These are phyloP conservation scores for Podospora conica DNA, from an alignment of 495 filamentous ascomycete species.

Conservation along the genomic window DNA sequence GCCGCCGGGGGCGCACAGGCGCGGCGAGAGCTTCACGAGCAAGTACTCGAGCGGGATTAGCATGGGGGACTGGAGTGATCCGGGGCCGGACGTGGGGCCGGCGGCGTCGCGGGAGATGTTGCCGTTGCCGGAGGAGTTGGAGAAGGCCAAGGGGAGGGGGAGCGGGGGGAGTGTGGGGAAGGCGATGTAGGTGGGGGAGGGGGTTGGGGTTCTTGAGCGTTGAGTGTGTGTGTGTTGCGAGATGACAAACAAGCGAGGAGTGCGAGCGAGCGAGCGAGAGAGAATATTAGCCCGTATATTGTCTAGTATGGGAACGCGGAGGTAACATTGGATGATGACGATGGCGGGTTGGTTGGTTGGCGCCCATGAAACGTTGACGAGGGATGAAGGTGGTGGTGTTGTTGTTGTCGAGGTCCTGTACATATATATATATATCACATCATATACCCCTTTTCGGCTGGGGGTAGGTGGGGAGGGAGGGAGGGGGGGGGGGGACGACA, in stretches of 20 bases:
- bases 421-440: conserved; percentile 2
- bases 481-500: neutral
- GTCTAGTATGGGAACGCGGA: neutral
- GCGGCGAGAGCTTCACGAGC: conserved; percentile 34
- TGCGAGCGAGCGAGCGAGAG: neutral
- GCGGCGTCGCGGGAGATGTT: conserved; percentile 22
- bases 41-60: conserved; percentile 45
- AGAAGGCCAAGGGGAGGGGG: conserved; percentile 16
- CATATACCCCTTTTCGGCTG: conserved; percentile 4
- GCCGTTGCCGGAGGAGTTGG: neutral
- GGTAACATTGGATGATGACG: neutral
- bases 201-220: neutral
- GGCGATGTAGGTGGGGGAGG: conserved; percentile 25
- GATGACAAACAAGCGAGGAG: neutral
- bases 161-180: conserved; percentile 35
- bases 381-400: neutral
- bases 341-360: neutral
- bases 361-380: neutral
- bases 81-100: conserved; percentile 46
- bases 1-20: conserved; percentile 16
- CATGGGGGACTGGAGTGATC: conserved; percentile 46
- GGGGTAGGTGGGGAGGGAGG: neutral
- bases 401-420: conserved; percentile 5
- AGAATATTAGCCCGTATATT: neutral
- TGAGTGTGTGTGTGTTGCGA: neutral